Conservation (phyloP, 2,329 filamentous ascomycete species). For the Xylaria sp. region DNA sequence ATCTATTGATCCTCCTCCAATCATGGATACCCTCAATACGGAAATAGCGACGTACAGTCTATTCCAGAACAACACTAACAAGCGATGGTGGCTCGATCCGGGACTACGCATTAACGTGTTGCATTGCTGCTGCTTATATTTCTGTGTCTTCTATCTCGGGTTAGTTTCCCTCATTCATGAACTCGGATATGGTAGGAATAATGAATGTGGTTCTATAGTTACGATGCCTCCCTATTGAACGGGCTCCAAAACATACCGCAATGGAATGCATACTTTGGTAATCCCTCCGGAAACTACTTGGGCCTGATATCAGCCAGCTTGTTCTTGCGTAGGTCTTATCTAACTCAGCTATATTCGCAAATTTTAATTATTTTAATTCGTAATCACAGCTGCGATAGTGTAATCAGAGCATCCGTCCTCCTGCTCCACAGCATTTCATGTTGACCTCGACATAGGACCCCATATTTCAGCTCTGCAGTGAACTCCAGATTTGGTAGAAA, state of each 20-base stretch:
- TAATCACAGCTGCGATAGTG: not conserved
- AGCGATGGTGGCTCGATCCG: not conserved
- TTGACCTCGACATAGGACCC: not conserved
- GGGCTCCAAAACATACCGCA: not conserved
- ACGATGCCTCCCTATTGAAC: not conserved
- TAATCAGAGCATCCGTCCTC: not conserved
- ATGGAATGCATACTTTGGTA: not conserved
- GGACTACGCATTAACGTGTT: not conserved
- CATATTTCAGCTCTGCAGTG: not conserved
- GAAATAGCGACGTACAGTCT: not conserved
- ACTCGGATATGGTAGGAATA: not conserved
- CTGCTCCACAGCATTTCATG: not conserved
- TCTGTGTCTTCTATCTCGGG: not conserved
- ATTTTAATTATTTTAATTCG: not conserved
- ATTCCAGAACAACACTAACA: not conserved
- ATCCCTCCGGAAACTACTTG: not conserved
- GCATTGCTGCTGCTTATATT: not conserved
- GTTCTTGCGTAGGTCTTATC: not conserved
- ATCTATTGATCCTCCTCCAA: not conserved
- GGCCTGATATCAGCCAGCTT: not conserved
- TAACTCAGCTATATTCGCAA: not conserved
- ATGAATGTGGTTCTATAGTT: not conserved
- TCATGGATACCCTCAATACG: not conserved
- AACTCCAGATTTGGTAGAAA: not conserved
- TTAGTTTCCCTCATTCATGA: not conserved